Percentiles rank a stretch among this genome's conserved stretches.
phyloP scores from a whole-genome alignment of 1,284 basidiomycete species.

The Boletus albobrunnescens region DNA sequence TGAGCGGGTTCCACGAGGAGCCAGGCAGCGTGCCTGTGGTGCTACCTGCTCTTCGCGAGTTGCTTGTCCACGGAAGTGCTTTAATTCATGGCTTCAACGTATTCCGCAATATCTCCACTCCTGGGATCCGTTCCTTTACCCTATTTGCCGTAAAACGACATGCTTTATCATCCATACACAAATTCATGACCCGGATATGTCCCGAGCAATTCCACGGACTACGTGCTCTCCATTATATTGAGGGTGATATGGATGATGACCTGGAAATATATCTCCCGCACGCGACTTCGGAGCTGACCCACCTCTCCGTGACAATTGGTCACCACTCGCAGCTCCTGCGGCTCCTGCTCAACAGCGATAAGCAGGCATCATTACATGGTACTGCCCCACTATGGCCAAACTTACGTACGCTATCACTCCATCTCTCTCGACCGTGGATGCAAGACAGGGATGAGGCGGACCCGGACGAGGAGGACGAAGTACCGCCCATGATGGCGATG shows the following conservation, averaged over 20 bases:
- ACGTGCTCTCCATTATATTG: slow-evolving; percentile 33
- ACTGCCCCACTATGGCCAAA: slow-evolving; percentile 32
- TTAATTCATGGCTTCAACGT: slow-evolving; percentile 33
- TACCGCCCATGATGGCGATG: slow-evolving; percentile 30
- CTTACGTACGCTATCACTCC: slow-evolving; percentile 29
- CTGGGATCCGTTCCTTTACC: slow-evolving; percentile 25
- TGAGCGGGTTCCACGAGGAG: slow-evolving; percentile 33
- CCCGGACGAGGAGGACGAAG: slow-evolving; percentile 31
- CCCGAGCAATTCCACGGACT: slow-evolving; percentile 33
- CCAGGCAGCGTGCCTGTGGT: slow-evolving; percentile 33
- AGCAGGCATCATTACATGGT: slow-evolving; percentile 32
- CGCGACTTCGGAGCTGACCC: slow-evolving; percentile 30
- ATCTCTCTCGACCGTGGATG: slow-evolving; percentile 28
- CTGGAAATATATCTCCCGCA: slow-evolving; percentile 34
- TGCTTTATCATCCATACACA: slow-evolving; percentile 35
- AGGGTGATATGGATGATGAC: slow-evolving; percentile 35
- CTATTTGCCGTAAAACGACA: slow-evolving; percentile 27
- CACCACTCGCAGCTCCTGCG: slow-evolving; percentile 33
- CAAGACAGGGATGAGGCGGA: slow-evolving; percentile 31
- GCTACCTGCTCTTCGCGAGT: slow-evolving; percentile 28
- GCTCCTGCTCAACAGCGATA: slow-evolving; percentile 34
- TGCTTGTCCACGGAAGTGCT: slow-evolving; percentile 32
- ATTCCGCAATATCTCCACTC: slow-evolving; percentile 35
- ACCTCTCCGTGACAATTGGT: slow-evolving; percentile 33
- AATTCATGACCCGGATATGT: slow-evolving; percentile 34